These are phyloP conservation scores for Malus asiatica DNA, from an alignment of 306 rosid species.

Conservation along the genomic window DNA sequence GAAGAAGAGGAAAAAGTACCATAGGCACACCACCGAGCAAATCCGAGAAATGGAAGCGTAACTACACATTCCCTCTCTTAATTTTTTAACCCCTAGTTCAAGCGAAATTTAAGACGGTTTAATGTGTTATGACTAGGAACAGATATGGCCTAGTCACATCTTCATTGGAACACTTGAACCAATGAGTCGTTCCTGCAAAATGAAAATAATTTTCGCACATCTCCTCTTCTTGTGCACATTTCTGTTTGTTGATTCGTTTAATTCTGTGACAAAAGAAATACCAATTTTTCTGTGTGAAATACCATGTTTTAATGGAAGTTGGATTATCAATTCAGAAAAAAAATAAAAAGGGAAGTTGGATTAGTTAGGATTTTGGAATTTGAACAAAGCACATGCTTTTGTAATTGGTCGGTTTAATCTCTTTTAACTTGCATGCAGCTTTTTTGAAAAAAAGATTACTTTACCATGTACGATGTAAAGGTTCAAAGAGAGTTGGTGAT, in stretches of 20 bases:
- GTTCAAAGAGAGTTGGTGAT: conserved; percentile 15
- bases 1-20: conserved; percentile 91
- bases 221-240: neutral
- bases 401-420: conserved; percentile 3
- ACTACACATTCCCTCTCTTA: neutral
- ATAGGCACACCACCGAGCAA: conserved; percentile 82
- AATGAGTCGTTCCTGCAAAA: neutral
- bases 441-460: neutral
- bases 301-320: neutral
- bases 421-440: conserved; percentile 16
- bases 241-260: neutral
- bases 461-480: conserved; percentile 18
- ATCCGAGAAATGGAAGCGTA: conserved; percentile 98
- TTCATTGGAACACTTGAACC: neutral
- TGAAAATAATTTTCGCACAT: neutral
- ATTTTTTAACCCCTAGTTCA: neutral
- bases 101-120: neutral
- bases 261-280: no score
- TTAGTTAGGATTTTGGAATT: neutral
- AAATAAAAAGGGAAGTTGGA: neutral
- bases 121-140: neutral
- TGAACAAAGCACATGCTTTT: conserved; percentile 3
- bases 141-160: neutral
- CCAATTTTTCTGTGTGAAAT: neutral
- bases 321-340: neutral